Base-by-base conservation (phyloP, 2,329 filamentous ascomycete genomes). In the Claviceps humidiphila region DNA sequence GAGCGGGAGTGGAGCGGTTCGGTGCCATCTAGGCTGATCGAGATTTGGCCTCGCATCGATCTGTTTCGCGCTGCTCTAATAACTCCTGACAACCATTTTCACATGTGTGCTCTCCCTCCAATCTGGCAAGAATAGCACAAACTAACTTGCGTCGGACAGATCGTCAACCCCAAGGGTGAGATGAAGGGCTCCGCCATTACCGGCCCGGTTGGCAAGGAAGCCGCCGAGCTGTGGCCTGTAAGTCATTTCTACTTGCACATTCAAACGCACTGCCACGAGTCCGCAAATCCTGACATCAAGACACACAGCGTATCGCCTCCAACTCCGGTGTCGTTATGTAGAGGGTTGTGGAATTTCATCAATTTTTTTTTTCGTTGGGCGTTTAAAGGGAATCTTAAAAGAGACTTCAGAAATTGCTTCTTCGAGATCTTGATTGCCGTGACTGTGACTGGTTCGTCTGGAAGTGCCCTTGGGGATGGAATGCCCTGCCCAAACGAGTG, bases 321-420 rank as follows among this genome's bases (percentile, higher is more conserved):
- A 98, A 98, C 87, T 95, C 91, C 58, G 93, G 93, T 84, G 93
- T 98, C 71, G 93, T 98, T 74, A 98, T 98, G 93, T 98, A 88
- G 30, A 34, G 30, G 30, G 30, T 34, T 9, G 9, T 34, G 30
- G 30, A 34, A 34, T 34, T 34, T 34, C 9, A 34, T 34, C 30
- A 34, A 4, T 30, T 47, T 50, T 49, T 38, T 38, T 43, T 74
- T 73, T 65, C 71, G 72, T 70, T 73, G 70, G 71, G 72, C 71
- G 72, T 73, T 72, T 72, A 74, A 74, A 70, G 26, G 70, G 70
- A 72, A 68, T 72, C 38, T 69, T 72, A 59, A 59, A 58, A 59
- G 54, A 57, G 53, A 46, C 40, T 24, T 53, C 11, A 51, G 43
- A 34, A 50, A 47, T 22, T 43, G 20, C 14, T 24, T 14, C 17